Evolutionary conservation across 1,139 yeast species (phyloP).

Genomic region (Pichia norvegensis): DNA sequence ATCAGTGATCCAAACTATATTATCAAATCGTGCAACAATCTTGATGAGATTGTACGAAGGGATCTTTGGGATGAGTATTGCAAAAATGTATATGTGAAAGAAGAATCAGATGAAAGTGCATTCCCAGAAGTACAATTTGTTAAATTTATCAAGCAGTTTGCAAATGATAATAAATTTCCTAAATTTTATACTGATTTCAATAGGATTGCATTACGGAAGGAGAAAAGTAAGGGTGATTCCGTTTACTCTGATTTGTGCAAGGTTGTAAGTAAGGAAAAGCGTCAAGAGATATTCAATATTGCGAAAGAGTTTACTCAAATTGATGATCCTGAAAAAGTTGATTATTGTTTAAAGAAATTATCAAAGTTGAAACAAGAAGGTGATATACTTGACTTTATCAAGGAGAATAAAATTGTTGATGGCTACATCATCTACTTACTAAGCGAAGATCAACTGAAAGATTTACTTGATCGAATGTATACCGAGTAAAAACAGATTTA

Average conservation of each 20-base stretch:
- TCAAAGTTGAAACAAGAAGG: background rate
- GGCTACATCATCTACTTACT: background rate
- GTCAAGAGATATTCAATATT: background rate
- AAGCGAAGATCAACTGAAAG: background rate
- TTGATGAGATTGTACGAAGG: conserved; percentile 1
- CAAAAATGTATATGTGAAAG: background rate
- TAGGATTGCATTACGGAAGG: conserved; percentile 2
- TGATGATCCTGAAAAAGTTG: background rate
- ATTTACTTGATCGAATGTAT: background rate
- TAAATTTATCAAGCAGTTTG: conserved; percentile 1
- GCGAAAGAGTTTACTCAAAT: background rate
- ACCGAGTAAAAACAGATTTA: too few relatives aligned
- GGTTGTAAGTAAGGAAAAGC: background rate
- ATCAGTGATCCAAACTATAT: conserved; percentile 34
- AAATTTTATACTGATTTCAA: conserved; percentile 20
- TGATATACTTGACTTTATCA: background rate
- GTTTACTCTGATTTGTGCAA: conserved; percentile 4
- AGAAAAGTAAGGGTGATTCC: background rate
- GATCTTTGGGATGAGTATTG: conserved; percentile 12
- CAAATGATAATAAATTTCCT: conserved; percentile 1
- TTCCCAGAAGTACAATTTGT: conserved; percentile 8
- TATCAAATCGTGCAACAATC: background rate
- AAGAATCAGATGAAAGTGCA: background rate
- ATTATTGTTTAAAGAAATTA: background rate
- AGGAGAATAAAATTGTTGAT: background rate